Conservation (phyloP, 73 alveolate genomes). For the Paramecium sonneborni region DNA sequence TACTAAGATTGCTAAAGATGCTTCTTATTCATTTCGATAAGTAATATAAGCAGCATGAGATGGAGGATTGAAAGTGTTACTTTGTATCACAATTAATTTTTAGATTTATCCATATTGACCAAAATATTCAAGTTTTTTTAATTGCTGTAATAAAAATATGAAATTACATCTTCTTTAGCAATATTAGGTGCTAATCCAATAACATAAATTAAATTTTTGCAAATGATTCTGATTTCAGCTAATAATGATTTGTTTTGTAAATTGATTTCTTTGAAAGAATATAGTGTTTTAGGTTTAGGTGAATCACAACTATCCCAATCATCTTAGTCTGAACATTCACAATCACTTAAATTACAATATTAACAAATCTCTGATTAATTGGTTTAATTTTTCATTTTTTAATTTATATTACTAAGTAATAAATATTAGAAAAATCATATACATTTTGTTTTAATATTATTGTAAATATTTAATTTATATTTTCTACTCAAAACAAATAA, state of each 20-base stretch:
- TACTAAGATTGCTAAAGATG: slow-evolving; percentile 83
- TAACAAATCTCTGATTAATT: not conserved
- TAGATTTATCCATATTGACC: slow-evolving; percentile 81
- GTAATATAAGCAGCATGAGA: slow-evolving; percentile 87
- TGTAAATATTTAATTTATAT: not conserved
- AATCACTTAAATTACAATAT: not conserved
- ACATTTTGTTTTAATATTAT: not conserved
- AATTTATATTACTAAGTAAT: not conserved
- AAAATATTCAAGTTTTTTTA: slow-evolving; percentile 76
- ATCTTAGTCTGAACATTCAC: slow-evolving; percentile 25
- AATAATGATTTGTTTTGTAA: slow-evolving; percentile 10
- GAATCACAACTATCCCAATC: not conserved
- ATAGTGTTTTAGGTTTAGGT: slow-evolving; percentile 14
- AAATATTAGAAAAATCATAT: not conserved
- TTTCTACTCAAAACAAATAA: too few relatives aligned
- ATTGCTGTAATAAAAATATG: not conserved
- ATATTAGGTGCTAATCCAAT: slow-evolving; percentile 85
- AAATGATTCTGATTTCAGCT: slow-evolving; percentile 73
- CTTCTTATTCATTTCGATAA: slow-evolving; percentile 74
- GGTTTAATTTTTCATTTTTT: not conserved
- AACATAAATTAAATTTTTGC: slow-evolving; percentile 83
- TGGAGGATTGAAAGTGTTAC: slow-evolving; percentile 79
- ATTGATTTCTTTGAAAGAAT: slow-evolving; percentile 38
- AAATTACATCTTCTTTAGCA: slow-evolving; percentile 74
- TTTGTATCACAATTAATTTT: slow-evolving; percentile 79